Percentiles rank a stretch among this genome's conserved stretches.
phyloP scores from a whole-genome alignment of 2,329 filamentous ascomycete genomes.

The Colletotrichum cordylinicola region DNA sequence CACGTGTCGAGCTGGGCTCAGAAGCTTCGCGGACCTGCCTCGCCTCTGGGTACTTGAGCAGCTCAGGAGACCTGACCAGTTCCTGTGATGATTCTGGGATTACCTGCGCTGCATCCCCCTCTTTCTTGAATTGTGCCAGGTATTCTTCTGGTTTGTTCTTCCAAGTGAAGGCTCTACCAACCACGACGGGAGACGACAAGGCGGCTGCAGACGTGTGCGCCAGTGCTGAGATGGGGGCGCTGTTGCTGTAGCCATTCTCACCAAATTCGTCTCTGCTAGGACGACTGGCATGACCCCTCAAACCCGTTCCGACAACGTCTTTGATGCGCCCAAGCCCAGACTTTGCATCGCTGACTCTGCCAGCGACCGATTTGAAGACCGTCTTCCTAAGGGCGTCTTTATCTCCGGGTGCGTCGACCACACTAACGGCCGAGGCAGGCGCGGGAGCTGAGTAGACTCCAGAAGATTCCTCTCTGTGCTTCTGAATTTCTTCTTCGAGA shows the following conservation, averaged over 20 bases:
- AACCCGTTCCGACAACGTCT: slow-evolving; percentile 74
- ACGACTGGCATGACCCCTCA: slow-evolving; percentile 58
- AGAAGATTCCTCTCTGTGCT: slow-evolving; percentile 50
- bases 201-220: slow-evolving; percentile 37
- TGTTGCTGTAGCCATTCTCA: slow-evolving; percentile 38
- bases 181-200: slow-evolving; percentile 40
- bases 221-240: slow-evolving; percentile 37
- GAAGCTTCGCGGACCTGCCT: background rate
- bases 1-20: background rate
- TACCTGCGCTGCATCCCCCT: slow-evolving; percentile 10
- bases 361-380: slow-evolving; percentile 81
- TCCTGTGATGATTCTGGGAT: slow-evolving; percentile 4
- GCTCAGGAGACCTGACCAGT: background rate
- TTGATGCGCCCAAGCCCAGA: slow-evolving; percentile 86
- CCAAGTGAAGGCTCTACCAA: slow-evolving; percentile 65
- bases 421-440: slow-evolving; percentile 50
- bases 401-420: slow-evolving; percentile 54
- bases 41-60: background rate
- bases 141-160: slow-evolving; percentile 70
- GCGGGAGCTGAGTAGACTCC: slow-evolving; percentile 48
- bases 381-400: slow-evolving; percentile 67
- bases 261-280: slow-evolving; percentile 63
- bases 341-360: slow-evolving; percentile 79
- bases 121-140: slow-evolving; percentile 28
- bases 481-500: slow-evolving; percentile 56